A percentile compares a stretch with the other conserved stretches of the same genome.
Evolutionary conservation across 768 basidiomycete genomes (phyloP).

Genomic region (Tylopilus subfusipes): DNA sequence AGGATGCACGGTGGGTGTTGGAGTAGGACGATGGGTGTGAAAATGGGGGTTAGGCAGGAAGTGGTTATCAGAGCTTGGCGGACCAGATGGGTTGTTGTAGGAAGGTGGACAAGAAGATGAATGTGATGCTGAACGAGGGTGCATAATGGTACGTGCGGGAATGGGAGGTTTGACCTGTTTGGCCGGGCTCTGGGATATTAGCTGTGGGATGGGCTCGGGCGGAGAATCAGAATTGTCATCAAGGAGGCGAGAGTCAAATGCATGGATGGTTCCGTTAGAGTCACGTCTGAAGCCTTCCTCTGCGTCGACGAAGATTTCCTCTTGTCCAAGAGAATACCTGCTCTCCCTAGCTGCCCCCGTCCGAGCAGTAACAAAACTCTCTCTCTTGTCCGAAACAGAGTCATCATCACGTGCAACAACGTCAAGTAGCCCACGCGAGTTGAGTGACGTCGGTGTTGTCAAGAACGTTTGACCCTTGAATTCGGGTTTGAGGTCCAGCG

Average conservation of each 20-base stretch:
- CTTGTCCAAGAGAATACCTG: constrained; percentile 29
- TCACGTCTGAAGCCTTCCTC: constrained; percentile 24
- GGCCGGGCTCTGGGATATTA: constrained; percentile 1
- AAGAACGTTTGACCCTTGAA: constrained; percentile 39
- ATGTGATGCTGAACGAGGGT: constrained; percentile 17
- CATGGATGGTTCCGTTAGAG: constrained; percentile 23
- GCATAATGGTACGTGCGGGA: constrained; percentile 13
- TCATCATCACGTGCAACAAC: constrained; percentile 36
- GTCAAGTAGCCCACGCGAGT: constrained; percentile 22
- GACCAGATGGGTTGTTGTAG: constrained; percentile 17
- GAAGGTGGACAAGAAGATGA: constrained; percentile 26
- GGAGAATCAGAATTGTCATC: constrained; percentile 11
- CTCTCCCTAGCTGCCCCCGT: constrained; percentile 29
- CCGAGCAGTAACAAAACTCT: constrained; percentile 54
- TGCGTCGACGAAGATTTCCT: constrained; percentile 28
- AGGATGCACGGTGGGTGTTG: constrained; percentile 4
- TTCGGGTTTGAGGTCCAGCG: constrained; percentile 55
- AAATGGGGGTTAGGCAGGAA: constrained; percentile 2
- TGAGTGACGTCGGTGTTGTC: constrained; percentile 26
- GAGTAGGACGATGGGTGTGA: constrained; percentile 16
- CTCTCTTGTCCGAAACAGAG: constrained; percentile 47
- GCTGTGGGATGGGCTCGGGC: background rate
- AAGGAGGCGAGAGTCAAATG: constrained; percentile 16
- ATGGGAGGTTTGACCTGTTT: constrained; percentile 19
- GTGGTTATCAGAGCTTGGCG: constrained; percentile 19